A percentile compares a stretch with the other conserved stretches of the same genome.
Conservation (phyloP, 2,329 filamentous ascomycete genomes). For the Penicillium sp. region DNA sequence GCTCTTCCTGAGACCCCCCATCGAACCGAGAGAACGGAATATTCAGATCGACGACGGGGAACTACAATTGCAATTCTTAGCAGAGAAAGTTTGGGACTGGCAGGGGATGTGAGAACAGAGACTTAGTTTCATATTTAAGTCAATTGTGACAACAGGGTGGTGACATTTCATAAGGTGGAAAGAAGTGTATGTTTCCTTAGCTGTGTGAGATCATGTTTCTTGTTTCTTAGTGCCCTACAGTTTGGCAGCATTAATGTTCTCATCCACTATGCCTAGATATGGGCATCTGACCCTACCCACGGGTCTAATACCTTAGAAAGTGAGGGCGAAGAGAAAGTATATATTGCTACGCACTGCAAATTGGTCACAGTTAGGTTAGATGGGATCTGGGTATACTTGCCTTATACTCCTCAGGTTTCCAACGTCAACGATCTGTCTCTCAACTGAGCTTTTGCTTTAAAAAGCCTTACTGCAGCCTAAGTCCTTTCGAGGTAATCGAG, state of each 20-base stretch:
- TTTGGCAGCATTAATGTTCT: background rate
- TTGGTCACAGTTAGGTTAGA: no score
- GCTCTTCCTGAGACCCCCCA: slow-evolving; percentile 5
- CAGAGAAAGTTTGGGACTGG: background rate
- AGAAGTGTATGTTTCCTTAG: background rate
- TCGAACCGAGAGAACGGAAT: background rate
- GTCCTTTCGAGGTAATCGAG: no score
- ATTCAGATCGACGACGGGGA: background rate
- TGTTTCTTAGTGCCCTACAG: background rate
- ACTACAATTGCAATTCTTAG: background rate
- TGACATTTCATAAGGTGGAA: background rate
- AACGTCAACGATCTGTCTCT: no score
- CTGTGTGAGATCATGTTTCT: background rate
- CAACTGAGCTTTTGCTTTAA: no score
- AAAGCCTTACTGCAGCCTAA: no score
- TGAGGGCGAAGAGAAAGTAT: no score
- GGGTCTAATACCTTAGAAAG: no score
- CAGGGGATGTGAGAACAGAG: background rate
- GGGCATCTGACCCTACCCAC: background rate
- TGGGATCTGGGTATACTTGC: no score
- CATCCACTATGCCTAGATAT: background rate
- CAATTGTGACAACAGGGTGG: no score
- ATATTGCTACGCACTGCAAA: no score
- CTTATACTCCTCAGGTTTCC: no score
- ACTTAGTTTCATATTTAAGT: background rate